phyloP scores from a whole-genome alignment of 192 early-diverging fungal species.

The Umbelopsis sp. region DNA sequence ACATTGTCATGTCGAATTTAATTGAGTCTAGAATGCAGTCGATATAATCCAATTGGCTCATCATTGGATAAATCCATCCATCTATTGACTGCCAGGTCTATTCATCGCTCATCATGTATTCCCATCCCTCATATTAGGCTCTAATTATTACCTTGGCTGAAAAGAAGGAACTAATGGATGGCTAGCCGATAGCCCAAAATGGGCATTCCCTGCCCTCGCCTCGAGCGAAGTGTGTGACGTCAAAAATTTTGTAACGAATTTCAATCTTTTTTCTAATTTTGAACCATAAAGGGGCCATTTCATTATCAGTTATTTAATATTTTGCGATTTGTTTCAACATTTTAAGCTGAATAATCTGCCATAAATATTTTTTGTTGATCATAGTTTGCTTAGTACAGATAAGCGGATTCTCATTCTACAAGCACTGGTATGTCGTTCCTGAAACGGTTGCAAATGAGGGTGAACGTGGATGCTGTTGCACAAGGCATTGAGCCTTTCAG shows the following conservation, averaged over 20 bases:
- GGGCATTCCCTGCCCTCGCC: not conserved
- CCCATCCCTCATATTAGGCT: not conserved
- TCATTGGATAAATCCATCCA: not conserved
- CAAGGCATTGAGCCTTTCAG: not conserved
- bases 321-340: too few relatives aligned
- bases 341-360: too few relatives aligned
- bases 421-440: too few relatives aligned
- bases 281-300: too few relatives aligned
- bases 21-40: not conserved
- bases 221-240: not conserved
- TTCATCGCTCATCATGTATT: not conserved
- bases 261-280: not conserved
- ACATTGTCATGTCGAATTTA: not conserved
- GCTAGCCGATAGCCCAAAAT: slow-evolving; percentile 3
- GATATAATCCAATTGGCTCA: not conserved
- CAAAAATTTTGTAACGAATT: not conserved
- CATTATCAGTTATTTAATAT: too few relatives aligned
- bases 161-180: slow-evolving; percentile 3
- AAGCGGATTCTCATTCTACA: too few relatives aligned
- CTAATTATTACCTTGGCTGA: slow-evolving; percentile 5
- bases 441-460: too few relatives aligned
- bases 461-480: too few relatives aligned
- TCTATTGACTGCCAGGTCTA: not conserved
- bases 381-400: too few relatives aligned
- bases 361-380: too few relatives aligned